Conservation (phyloP, 805 yeast species). For the Sugiyamaella mastotermitis region DNA sequence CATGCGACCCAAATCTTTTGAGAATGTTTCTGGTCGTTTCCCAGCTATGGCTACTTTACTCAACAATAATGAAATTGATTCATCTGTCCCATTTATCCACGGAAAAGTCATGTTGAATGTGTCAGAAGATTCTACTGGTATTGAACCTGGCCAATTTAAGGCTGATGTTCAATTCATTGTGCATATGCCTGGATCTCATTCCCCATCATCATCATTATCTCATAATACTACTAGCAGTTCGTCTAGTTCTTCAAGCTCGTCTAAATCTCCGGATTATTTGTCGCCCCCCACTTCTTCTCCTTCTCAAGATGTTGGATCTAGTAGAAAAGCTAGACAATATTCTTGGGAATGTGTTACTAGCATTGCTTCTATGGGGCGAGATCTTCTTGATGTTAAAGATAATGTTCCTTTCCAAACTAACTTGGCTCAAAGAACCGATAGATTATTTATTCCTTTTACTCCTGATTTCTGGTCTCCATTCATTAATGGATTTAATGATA, state of each 20-base stretch:
- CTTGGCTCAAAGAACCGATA: constrained; percentile 24
- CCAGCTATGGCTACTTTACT: constrained; percentile 21
- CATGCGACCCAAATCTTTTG: constrained; percentile 22
- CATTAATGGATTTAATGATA: constrained; percentile 25
- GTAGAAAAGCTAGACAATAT: constrained; percentile 10
- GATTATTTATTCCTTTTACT: constrained; percentile 31
- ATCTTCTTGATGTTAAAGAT: constrained; percentile 25
- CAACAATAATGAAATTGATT: too few species aligned
- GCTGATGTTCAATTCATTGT: constrained; percentile 17
- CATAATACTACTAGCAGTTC: background rate
- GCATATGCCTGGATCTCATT: constrained; percentile 1
- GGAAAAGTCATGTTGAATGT: constrained; percentile 26
- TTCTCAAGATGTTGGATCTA: too few species aligned
- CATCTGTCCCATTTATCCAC: constrained; percentile 26
- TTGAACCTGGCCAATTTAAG: constrained; percentile 10
- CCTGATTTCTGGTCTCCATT: constrained; percentile 36
- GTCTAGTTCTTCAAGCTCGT: background rate
- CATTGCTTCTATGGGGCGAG: constrained; percentile 28
- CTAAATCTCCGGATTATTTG: constrained; percentile 3
- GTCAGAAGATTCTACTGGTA: constrained; percentile 9
- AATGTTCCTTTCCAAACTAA: constrained; percentile 20
- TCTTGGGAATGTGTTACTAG: constrained; percentile 29
- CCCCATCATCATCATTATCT: background rate
- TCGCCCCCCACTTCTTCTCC: constrained; percentile 4
- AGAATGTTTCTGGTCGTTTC: constrained; percentile 24